Base-by-base conservation (phyloP, 163 green algal genomes). In the Scenedesmus sp. region DNA sequence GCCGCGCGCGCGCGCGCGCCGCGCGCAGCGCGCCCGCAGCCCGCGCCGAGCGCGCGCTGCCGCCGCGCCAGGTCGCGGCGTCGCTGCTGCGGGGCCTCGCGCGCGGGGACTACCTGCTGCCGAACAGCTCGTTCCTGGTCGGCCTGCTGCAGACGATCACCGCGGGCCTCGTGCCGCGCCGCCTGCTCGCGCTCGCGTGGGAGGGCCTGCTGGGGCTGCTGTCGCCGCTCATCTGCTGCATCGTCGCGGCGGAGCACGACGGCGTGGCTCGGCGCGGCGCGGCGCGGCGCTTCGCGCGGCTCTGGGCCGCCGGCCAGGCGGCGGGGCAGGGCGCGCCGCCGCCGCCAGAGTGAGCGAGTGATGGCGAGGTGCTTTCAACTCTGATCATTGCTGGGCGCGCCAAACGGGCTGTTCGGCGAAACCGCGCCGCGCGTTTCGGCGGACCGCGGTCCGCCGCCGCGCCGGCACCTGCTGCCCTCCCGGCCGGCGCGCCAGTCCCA, bases 71-170 rank as follows among this genome's bases (percentile, higher is more conserved):
- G 87, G 88, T 93, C 33, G 90, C 90, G 0, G 17, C 50, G 0
- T 34, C 20, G 11, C 82, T 96, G 18, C 33, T 94, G 60, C 18
- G 60, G 1, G 85, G 89, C 66, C 79, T 97, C 11, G 62, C 84
- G 56, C 70, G 50, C 1, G 87, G 90, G 0, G 20, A 57, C 4
- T 95, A 92, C 85, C 84, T 95, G 60, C 66, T 96, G 44, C 80
- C 85, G 22, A 86, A 84, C 31, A 89, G 90, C 11, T 87, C 92
- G 70, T 69, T 92, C 9, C 84, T 86, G 0, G 75, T 89, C 10
- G 54, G 63, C 3, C 29, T 88, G 48, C 63, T 84, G 24, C 70
- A 87, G 62, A 66, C 33, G 29, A 62, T 87, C 31, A 70, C 51
- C 10, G 36, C 34, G 15, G 67, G 70, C 2, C 42, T 79, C 15